Evolutionary conservation across 345 rosid species (phyloP), one percentile per base, ranked within the genome.

Genomic region (Dipteronia sinensis): DNA sequence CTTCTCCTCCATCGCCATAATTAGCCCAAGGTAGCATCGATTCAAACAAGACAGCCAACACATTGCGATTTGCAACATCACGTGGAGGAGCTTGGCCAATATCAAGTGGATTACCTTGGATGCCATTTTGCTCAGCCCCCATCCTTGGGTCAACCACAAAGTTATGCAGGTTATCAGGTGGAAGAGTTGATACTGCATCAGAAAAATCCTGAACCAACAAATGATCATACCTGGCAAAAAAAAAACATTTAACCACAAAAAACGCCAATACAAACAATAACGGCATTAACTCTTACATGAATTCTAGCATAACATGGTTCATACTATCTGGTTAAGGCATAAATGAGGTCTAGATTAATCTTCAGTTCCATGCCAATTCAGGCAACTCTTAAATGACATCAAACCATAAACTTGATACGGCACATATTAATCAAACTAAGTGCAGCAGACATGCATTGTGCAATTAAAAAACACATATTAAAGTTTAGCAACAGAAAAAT

Each of bases 1-100:
- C 87, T 76, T 85, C 87, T 71, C 67, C 88, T 63, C 82, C 59
- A 79, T 62, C 79, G 62, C 90, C 89, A 65, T 86, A 88, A 65
- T 87, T 79, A 82, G 80, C 92, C 97, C 93, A 91, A 22, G 97
- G 98, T 80, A 92, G 90, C 82, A 92, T 81, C 7, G 97, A 92
- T 77, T 92, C 96, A 23, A 94, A 65, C 68, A 94, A 85, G 72
- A 89, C 93, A 7, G 91, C 90, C 46, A 91, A 71, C 13, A 89
- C 82, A 83, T 83, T 87, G 46, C 90, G 85, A 82, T 91, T 88
- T 2, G 89, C 90, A 78, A 89, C 81, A 77, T 86, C 86, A 67
- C 85, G 89, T 66, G 69, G 83, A 15, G 81, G 83, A 61, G 79
- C 83, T 67, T 78, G 85, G 59, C 75, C 88, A 13, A 68, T 87